phyloP scores from a whole-genome alignment of 352 stramenopile species.

The Elongisporangium undulatum region DNA sequence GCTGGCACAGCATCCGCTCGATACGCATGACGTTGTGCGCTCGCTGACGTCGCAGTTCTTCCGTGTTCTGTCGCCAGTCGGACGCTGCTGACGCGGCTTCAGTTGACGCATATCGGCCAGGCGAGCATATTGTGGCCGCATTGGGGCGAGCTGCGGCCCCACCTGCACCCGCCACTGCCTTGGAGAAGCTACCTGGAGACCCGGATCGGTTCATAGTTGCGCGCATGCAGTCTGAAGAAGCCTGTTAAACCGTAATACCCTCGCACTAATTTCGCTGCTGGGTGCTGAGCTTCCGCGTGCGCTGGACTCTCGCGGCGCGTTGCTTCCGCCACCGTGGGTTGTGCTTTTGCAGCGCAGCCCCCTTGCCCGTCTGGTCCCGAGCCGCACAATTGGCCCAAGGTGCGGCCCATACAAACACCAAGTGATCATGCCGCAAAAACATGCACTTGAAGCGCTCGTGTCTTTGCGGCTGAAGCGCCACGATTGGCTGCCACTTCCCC shows the following conservation, averaged over 20 bases:
- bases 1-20: conserved; percentile 25
- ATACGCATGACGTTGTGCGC: conserved; percentile 24
- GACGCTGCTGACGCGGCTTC: neutral
- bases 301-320: neutral
- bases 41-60: conserved; percentile 34
- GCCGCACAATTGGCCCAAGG: neutral
- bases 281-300: neutral
- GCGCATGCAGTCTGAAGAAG: neutral
- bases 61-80: conserved; percentile 19
- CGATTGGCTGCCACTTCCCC: neutral
- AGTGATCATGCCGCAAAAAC: neutral
- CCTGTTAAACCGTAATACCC: neutral
- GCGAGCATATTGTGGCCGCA: neutral
- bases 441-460: neutral
- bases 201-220: neutral
- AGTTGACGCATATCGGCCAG: neutral
- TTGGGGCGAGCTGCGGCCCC: neutral
- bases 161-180: neutral
- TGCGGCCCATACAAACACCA: neutral
- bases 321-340: neutral
- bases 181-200: neutral
- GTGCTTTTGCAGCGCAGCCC: neutral
- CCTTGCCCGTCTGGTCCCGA: neutral
- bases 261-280: neutral
- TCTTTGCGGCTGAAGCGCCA: neutral